Evolutionary conservation across 2,329 filamentous ascomycete genomes (phyloP).

Genomic region (Alternaria postmessia): DNA sequence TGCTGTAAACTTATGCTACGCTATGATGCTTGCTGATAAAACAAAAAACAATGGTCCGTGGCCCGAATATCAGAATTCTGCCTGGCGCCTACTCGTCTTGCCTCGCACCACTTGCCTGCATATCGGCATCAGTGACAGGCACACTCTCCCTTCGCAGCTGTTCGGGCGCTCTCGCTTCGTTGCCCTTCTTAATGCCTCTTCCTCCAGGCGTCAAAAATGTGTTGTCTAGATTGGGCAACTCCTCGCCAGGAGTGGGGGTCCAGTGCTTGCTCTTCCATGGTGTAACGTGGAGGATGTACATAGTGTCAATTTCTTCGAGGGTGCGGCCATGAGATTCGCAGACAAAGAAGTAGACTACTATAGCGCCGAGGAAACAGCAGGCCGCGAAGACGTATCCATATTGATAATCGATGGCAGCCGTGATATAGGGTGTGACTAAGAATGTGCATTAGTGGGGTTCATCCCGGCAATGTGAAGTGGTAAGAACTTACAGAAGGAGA

Average conservation of each 20-base stretch:
- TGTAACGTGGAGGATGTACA: conserved; percentile 71
- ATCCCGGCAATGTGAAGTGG: neutral
- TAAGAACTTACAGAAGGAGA: conserved; percentile 62
- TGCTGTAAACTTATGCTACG: neutral
- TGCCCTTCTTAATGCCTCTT: conserved; percentile 45
- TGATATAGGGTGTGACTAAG: conserved; percentile 76
- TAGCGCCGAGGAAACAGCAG: conserved; percentile 70
- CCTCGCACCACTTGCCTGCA: conserved; percentile 23
- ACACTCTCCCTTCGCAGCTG: conserved; percentile 33
- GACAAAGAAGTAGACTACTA: conserved; percentile 79
- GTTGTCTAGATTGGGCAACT: conserved; percentile 43
- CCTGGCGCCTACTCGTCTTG: conserved; percentile 1
- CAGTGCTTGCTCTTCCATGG: conserved; percentile 70
- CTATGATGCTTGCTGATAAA: neutral
- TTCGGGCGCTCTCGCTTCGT: conserved; percentile 40
- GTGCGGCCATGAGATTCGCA: conserved; percentile 76
- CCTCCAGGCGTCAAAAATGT: conserved; percentile 47
- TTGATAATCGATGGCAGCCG: conserved; percentile 71
- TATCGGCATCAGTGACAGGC: conserved; percentile 23
- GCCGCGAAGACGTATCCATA: conserved; percentile 81
- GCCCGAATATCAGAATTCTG: neutral
- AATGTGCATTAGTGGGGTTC: neutral
- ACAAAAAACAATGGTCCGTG: neutral
- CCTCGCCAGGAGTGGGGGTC: conserved; percentile 49
- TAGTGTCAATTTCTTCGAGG: conserved; percentile 79